Evolutionary conservation across 441 rosid genomes (phyloP).

Genomic region (Gossypium davidsonii): DNA sequence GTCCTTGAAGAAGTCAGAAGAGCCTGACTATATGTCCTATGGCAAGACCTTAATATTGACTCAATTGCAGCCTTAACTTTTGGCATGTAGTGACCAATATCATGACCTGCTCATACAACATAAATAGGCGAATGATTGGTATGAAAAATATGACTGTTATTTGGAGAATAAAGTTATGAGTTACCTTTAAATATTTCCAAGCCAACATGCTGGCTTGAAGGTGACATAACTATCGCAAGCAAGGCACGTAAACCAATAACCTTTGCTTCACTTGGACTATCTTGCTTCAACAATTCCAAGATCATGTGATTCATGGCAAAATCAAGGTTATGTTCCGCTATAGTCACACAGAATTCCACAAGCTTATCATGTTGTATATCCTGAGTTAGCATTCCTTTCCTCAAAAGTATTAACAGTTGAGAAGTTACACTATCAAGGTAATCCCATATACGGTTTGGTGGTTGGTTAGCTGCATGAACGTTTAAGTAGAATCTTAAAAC

Average conservation of each 20-base stretch:
- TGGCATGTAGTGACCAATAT: constrained; percentile 90
- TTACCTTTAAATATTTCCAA: constrained; percentile 89
- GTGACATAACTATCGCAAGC: constrained; percentile 91
- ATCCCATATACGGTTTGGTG: constrained; percentile 96
- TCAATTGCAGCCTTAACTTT: constrained; percentile 99
- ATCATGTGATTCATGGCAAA: constrained; percentile 99
- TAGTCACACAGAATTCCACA: constrained; percentile 94
- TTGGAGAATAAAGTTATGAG: constrained; percentile 16
- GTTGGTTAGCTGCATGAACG: constrained; percentile 91
- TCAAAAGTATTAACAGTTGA: constrained; percentile 79
- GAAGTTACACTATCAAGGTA: constrained; percentile 97
- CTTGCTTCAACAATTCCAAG: constrained; percentile 92
- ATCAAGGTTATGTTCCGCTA: constrained; percentile 99
- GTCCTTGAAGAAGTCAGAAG: constrained; percentile 90
- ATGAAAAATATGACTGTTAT: constrained; percentile 8
- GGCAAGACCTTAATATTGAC: constrained; percentile 85
- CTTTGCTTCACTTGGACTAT: constrained; percentile 93
- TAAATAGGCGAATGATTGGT: constrained; percentile 7
- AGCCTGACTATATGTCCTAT: constrained; percentile 81
- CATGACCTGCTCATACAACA: constrained; percentile 55
- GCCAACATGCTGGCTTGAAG: constrained; percentile 81
- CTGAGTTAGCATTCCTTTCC: constrained; percentile 94
- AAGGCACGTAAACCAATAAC: constrained; percentile 96
- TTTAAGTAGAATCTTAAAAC: constrained; percentile 92
- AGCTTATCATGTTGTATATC: constrained; percentile 98